Evolutionary conservation across 176 grass and related monocot genomes (phyloP), one percentile per base, ranked within the genome.

Genomic region (Guadua angustifolia): DNA sequence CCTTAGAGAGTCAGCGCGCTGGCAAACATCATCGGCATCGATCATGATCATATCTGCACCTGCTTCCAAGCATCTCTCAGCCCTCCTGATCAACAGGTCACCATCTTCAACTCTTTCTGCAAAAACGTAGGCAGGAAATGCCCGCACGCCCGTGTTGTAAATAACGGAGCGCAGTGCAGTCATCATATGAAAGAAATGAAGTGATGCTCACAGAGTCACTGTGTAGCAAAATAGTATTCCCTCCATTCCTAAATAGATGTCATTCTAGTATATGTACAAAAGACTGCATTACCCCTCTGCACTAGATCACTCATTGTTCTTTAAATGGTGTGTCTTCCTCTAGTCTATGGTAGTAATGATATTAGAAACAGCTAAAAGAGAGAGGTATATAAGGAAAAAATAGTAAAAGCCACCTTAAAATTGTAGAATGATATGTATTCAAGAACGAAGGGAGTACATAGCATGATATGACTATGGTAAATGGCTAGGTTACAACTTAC

Each of bases 11-110:
- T 98, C 91, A 0, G 86, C 25, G 10, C 63, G 83, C 65, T 85
- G 89, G 81, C 93, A 95, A 12, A 98, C 69, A 67, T 92, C 93
- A 3, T 99, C 96, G 0, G 91, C 85, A 9, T 99, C 93, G 2
- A 99, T 94, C 89, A 95, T 89, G 82, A 95, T 86, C 86, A 99
- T 94, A 45, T 95, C 89, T 11, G 96, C 91, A 0, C 96, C 93
- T 56, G 89, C 93, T 86, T 95, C 96, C 83, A 95, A 79, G 87
- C 93, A 95, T 87, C 96, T 86, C 80, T 99, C 91, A 13, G 93
- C 93, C 59, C 88, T 95, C 81, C 93, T 90, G 7, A 99, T 92
- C 87, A 99, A 57, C 83, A 95, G 86, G 71, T 94, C 85, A 64
- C 92, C 91, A 73, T 99, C 86, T 87, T 99, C 93, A 68, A 99